Percentiles rank a stretch among this genome's conserved stretches.
Conservation (phyloP, 225 moss, liverwort and hornwort genomes). For the Lunularia cruciata region DNA sequence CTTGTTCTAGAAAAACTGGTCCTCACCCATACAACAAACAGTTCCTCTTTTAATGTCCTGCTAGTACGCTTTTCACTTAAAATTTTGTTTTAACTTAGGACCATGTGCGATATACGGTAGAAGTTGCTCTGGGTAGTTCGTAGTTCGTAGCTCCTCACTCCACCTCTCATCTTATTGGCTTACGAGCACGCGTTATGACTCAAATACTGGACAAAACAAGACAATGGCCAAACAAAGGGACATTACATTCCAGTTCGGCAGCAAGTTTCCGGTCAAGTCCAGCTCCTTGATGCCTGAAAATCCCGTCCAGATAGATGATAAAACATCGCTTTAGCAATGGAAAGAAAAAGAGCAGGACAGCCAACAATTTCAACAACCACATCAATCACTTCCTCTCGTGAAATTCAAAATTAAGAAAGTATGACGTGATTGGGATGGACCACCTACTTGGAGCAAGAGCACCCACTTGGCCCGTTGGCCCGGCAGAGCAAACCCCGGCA, state of each 20-base stretch:
- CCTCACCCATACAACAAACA: too few relatives aligned
- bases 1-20: too few relatives aligned
- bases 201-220: neutral
- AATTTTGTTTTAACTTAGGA: too few relatives aligned
- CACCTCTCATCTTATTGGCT: too few relatives aligned
- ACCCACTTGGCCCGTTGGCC: conserved; percentile 66
- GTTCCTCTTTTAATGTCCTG: too few relatives aligned
- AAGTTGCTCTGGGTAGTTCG: neutral
- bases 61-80: too few relatives aligned
- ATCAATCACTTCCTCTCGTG: neutral
- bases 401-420: neutral
- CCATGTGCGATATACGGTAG: too few relatives aligned
- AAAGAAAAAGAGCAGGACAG: neutral
- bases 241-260: conserved; percentile 89
- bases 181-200: too few relatives aligned
- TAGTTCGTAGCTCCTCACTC: too few relatives aligned
- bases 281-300: conserved; percentile 71
- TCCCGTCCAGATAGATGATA: neutral
- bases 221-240: too few relatives aligned
- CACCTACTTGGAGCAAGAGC: conserved; percentile 68
- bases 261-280: conserved; percentile 79
- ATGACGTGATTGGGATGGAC: neutral
- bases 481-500: conserved; percentile 72
- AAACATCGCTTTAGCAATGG: neutral
- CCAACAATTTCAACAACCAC: neutral